Evolutionary conservation across 2,329 filamentous ascomycete genomes (phyloP), one percentile per base, ranked within the genome.

Genomic region (Zasmidium angulare): DNA sequence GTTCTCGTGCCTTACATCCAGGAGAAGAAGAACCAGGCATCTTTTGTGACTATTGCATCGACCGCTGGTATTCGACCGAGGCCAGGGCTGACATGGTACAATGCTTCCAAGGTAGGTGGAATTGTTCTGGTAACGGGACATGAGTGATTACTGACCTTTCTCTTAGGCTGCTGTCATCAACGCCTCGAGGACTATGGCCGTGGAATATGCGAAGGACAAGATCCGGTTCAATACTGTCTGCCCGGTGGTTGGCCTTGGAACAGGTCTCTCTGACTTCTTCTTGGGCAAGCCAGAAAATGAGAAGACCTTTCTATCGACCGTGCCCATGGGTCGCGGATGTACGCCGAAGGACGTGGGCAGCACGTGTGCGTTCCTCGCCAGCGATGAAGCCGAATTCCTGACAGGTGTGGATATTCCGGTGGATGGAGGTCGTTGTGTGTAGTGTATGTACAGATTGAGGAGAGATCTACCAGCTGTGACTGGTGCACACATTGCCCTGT

Each of bases 151-250:
- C 36, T 43, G 36, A 43, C 3, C 36, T 43, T 19, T 43, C 14
- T 17, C 12, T 12, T 22, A 53, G 71, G 86, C 83, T 0, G 87
- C 87, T 0, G 82, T 88, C 23, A 74, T 70, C 63, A 72, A 83
- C 76, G 85, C 84, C 10, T 87, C 84, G 2, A 87, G 86, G 74
- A 83, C 83, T 11, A 80, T 93, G 64, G 89, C 89, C 0, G 86
- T 88, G 1, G 89, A 92, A 72, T 92, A 89, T 66, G 89, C 86
- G 0, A 82, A 84, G 0, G 82, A 89, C 56, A 82, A 89, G 65
- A 90, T 93, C 63, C 83, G 89, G 0, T 87, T 92, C 68, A 91
- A 91, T 63, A 82, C 84, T 1, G 84, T 92, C 14, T 89, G 86
- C 50, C 63, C 70, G n/a, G 70, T 72, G 2, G 70, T 73, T 22